Conservation (phyloP, 139 green algal genomes). For the Spirogloea muscicola region DNA sequence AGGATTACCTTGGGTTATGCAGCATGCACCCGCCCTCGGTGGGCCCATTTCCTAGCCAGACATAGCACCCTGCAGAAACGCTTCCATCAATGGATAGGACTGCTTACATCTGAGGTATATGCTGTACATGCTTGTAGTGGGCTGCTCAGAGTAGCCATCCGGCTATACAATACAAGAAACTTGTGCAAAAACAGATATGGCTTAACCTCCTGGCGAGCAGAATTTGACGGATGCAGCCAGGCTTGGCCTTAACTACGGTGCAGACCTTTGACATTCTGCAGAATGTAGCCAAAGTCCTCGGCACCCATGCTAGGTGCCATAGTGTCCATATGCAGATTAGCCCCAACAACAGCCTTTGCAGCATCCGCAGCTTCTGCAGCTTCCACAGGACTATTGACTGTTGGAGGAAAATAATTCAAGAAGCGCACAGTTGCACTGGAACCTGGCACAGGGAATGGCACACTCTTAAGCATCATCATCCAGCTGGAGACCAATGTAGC, state of each 20-base stretch:
- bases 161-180: no score
- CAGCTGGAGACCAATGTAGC: no score
- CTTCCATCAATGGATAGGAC: no score
- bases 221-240: background rate
- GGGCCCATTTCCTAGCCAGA: constrained; percentile 38
- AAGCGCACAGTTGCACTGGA: constrained; percentile 31
- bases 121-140: no score
- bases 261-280: constrained; percentile 24
- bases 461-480: no score
- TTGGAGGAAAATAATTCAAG: constrained; percentile 25
- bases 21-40: constrained; percentile 43
- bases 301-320: constrained; percentile 38
- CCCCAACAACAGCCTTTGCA: constrained; percentile 13
- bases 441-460: constrained; percentile 3
- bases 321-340: constrained; percentile 14
- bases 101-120: no score
- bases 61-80: constrained; percentile 25
- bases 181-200: background rate
- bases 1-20: constrained; percentile 39
- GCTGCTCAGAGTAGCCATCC: no score
- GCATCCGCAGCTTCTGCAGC: background rate
- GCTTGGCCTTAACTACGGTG: background rate
- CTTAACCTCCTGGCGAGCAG: background rate
- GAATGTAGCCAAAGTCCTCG: constrained; percentile 46
- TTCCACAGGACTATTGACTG: constrained; percentile 25